Conservation (phyloP, 2,329 filamentous ascomycete genomes). For the Cladosporium sp. region DNA sequence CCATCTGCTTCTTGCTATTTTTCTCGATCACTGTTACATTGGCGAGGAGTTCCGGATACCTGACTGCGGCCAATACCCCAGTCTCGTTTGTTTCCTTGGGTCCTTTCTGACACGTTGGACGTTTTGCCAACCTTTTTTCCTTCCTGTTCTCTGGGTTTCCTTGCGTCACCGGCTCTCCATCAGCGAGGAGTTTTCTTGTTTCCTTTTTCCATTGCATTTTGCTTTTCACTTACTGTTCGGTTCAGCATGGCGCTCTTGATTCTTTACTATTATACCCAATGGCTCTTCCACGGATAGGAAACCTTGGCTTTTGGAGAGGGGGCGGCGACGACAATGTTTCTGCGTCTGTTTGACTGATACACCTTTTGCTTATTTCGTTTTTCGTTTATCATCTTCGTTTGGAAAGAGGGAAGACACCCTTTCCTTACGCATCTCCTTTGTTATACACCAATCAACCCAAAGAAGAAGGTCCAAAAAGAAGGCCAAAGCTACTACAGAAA, state of each 20-base stretch:
- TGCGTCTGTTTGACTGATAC: slow-evolving; percentile 3
- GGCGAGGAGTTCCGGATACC: slow-evolving; percentile 13
- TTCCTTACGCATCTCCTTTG: slow-evolving; percentile 10
- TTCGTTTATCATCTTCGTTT: neutral
- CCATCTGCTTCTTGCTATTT: neutral
- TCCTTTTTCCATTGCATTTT: slow-evolving; percentile 8
- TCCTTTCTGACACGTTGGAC: slow-evolving; percentile 8
- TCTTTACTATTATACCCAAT: neutral
- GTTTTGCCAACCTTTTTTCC: neutral
- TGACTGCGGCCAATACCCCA: neutral
- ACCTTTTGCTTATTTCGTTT: slow-evolving; percentile 3
- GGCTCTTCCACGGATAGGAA: neutral
- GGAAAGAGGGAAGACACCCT: neutral
- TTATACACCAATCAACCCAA: neutral
- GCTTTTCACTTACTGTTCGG: neutral
- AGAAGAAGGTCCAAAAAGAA: neutral
- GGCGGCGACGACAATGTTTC: no score
- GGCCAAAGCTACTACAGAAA: neutral
- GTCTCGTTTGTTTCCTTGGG: slow-evolving; percentile 1
- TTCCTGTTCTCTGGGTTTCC: no score
- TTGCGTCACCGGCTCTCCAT: neutral
- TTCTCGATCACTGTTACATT: slow-evolving; percentile 6
- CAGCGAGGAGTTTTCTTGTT: neutral
- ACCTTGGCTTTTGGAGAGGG: neutral
- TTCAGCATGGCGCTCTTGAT: slow-evolving; percentile 8